Evolutionary conservation across 2,329 filamentous ascomycete species (phyloP).

Genomic region (Diaporthe helianthi): DNA sequence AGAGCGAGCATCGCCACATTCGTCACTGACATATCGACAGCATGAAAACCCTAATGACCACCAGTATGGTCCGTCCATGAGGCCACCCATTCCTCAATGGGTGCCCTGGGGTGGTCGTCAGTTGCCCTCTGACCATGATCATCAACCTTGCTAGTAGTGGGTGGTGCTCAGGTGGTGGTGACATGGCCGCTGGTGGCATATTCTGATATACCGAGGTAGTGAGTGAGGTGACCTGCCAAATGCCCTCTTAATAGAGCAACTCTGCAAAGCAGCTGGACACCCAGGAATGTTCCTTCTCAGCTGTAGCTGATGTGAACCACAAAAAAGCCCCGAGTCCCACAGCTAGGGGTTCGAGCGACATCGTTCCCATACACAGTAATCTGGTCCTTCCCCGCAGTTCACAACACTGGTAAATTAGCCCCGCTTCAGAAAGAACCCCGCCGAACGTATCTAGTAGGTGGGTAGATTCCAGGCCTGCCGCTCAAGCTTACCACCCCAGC

Average conservation of each 20-base stretch:
- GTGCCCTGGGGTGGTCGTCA: background rate
- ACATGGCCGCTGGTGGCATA: background rate
- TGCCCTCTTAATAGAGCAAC: background rate
- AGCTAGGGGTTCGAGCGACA: background rate
- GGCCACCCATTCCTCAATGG: background rate
- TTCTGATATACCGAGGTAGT: too few species aligned
- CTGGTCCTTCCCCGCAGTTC: slow-evolving; percentile 19
- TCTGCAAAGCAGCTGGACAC: background rate
- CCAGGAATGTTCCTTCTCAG: background rate
- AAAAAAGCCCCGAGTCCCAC: background rate
- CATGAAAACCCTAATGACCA: background rate
- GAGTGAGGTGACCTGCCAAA: background rate
- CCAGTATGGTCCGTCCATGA: background rate
- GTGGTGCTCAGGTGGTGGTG: background rate
- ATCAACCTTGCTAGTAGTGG: background rate
- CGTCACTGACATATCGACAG: too few species aligned
- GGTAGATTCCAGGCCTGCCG: background rate
- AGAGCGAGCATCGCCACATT: background rate
- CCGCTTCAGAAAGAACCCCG: slow-evolving; percentile 11
- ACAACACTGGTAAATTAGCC: background rate
- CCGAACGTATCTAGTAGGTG: background rate
- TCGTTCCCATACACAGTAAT: background rate
- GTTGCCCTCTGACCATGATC: background rate
- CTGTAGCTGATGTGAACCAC: too few species aligned
- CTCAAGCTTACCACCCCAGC: background rate